Evolutionary conservation across 495 filamentous ascomycete species (phyloP).

Genomic region (Astrothelium macrocarpum): DNA sequence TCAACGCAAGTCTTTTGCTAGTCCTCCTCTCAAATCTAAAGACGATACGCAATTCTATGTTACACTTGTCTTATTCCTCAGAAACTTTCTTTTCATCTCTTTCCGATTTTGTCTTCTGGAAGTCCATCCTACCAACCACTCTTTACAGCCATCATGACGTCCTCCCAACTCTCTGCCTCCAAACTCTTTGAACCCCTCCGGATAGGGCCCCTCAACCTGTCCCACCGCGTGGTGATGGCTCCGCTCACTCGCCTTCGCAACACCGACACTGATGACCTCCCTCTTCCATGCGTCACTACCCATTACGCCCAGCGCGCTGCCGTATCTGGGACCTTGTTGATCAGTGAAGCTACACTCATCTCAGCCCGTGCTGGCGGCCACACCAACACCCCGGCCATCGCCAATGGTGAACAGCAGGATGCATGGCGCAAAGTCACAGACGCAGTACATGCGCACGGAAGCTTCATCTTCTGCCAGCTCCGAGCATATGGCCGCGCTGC

Average conservation of each 20-base stretch:
- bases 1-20: no score
- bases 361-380: conserved; percentile 44
- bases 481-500: conserved; percentile 59
- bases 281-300: conserved; percentile 35
- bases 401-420: conserved; percentile 46
- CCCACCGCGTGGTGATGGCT: conserved; percentile 7
- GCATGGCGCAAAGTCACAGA: conserved; percentile 55
- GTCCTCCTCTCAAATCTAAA: no score
- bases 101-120: not conserved
- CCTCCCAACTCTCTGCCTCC: not conserved
- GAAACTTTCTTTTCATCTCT: not conserved
- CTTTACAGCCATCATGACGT: not conserved
- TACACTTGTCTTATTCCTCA: no score
- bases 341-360: conserved; percentile 59
- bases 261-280: conserved; percentile 35
- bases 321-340: conserved; percentile 50
- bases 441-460: conserved; percentile 55
- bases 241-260: conserved; percentile 4
- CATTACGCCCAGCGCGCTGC: conserved; percentile 57
- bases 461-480: conserved; percentile 57
- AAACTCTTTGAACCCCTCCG: conserved; percentile 3
- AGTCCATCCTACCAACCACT: not conserved
- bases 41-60: no score
- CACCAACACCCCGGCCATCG: conserved; percentile 55
- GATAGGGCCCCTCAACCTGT: not conserved